Evolutionary conservation across 768 basidiomycete genomes (phyloP).

Genomic region (Coprinopsis sp.): DNA sequence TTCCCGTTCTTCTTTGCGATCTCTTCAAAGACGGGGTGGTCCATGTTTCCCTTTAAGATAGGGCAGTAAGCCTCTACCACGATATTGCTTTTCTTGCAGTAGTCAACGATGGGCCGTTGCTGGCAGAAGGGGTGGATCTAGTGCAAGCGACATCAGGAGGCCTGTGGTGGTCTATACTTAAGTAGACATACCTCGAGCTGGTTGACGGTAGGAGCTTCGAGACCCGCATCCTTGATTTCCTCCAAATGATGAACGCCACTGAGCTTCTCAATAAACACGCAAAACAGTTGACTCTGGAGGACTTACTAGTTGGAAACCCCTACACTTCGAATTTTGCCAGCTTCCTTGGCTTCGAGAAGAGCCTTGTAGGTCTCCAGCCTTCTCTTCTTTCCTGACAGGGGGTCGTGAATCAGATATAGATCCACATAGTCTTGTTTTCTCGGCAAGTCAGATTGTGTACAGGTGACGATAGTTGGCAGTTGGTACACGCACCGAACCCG

Average conservation of each 20-base stretch:
- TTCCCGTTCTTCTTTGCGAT: conserved; percentile 37
- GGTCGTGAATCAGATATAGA: conserved; percentile 73
- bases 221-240: conserved; percentile 57
- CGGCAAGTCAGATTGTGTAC: neutral
- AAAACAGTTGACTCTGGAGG: too few relatives aligned
- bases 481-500: conserved; percentile 8
- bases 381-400: conserved; percentile 51
- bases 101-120: conserved; percentile 69
- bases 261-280: neutral
- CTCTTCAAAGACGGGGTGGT: conserved; percentile 5
- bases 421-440: conserved; percentile 39
- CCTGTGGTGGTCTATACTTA: neutral
- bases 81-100: conserved; percentile 55
- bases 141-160: neutral
- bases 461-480: neutral
- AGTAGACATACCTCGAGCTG: conserved; percentile 58
- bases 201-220: conserved; percentile 63
- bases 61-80: conserved; percentile 67
- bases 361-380: conserved; percentile 70
- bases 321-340: conserved; percentile 60
- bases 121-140: conserved; percentile 77
- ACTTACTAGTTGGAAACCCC: conserved; percentile 80
- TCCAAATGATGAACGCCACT: conserved; percentile 66
- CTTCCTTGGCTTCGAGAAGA: conserved; percentile 51
- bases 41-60: conserved; percentile 44